phyloP scores from a whole-genome alignment of 2,329 filamentous ascomycete genomes.

The Aspergillus fumigatus region DNA sequence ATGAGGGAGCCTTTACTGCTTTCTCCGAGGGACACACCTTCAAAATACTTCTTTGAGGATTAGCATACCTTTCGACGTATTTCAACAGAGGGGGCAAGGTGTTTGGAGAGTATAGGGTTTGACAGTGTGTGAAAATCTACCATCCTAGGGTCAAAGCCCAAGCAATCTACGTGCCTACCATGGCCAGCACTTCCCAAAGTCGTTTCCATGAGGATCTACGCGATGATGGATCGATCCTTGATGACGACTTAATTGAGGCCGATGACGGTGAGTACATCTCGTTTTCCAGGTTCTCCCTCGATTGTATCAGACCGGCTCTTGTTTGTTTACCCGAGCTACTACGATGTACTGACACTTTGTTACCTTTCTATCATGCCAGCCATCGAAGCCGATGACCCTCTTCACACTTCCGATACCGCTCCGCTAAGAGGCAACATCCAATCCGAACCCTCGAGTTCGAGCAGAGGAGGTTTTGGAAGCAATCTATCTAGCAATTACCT shows the following conservation, averaged over 20 bases:
- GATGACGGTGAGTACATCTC: slow-evolving; percentile 60
- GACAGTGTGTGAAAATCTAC: slow-evolving; percentile 13
- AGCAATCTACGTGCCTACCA: slow-evolving; percentile 16
- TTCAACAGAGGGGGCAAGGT: neutral
- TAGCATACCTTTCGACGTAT: neutral
- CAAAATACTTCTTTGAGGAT: neutral
- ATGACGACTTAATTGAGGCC: slow-evolving; percentile 72
- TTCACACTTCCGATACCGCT: slow-evolving; percentile 67
- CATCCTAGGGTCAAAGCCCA: slow-evolving; percentile 14
- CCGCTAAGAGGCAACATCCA: slow-evolving; percentile 83
- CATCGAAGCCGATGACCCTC: slow-evolving; percentile 87
- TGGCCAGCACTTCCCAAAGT: slow-evolving; percentile 37
- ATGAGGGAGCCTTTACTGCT: neutral
- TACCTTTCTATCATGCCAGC: slow-evolving; percentile 44
- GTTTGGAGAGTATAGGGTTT: neutral
- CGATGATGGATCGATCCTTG: slow-evolving; percentile 58
- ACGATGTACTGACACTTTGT: neutral
- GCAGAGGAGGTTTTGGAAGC: slow-evolving; percentile 27
- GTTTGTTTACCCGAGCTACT: neutral
- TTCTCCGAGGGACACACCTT: neutral
- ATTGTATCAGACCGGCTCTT: neutral
- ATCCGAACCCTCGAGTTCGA: slow-evolving; percentile 45
- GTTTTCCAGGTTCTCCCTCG: slow-evolving; percentile 1
- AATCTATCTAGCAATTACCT: slow-evolving; percentile 76
- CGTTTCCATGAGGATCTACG: slow-evolving; percentile 55